Percentiles rank a stretch among this genome's conserved stretches.
Conservation (phyloP, 139 green algal genomes). For the Prasinococcaceae sp. region DNA sequence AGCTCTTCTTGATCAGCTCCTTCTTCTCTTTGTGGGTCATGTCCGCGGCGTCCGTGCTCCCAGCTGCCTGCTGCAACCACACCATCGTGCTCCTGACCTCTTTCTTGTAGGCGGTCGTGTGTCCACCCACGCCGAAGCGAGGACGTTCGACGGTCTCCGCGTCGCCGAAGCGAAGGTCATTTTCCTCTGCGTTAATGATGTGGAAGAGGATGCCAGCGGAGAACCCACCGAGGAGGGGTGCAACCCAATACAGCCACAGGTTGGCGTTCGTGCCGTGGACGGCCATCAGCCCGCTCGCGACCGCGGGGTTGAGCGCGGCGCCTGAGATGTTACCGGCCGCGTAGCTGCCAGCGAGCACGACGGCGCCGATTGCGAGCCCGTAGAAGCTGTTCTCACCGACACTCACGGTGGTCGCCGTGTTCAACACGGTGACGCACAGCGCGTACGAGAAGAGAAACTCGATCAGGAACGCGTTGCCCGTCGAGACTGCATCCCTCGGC, state of each 20-base stretch:
- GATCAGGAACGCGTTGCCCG: slow-evolving; percentile 1
- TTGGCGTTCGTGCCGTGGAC: not conserved
- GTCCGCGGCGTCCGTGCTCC: too few relatives aligned
- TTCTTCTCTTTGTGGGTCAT: too few relatives aligned
- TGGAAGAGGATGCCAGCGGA: not conserved
- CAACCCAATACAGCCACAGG: slow-evolving; percentile 5
- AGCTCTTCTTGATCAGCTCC: too few relatives aligned
- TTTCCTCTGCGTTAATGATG: not conserved
- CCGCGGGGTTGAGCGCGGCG: slow-evolving; percentile 1
- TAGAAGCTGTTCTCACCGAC: slow-evolving; percentile 1
- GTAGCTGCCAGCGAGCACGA: not conserved
- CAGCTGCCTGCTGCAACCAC: not conserved
- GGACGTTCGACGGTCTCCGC: not conserved
- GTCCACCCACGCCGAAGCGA: not conserved
- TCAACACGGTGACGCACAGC: not conserved
- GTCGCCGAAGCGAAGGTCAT: not conserved
- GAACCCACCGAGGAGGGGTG: not conserved
- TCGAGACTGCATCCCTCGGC: not conserved
- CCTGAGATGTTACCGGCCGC: not conserved
- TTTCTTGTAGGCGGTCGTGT: not conserved
- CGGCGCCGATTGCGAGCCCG: slow-evolving; percentile 1
- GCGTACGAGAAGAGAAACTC: slow-evolving; percentile 5
- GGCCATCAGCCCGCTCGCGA: not conserved
- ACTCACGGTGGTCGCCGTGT: not conserved
- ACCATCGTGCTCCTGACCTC: not conserved